Base-by-base conservation (phyloP, 768 basidiomycete genomes). In the Coprinopsis cinerea region DNA sequence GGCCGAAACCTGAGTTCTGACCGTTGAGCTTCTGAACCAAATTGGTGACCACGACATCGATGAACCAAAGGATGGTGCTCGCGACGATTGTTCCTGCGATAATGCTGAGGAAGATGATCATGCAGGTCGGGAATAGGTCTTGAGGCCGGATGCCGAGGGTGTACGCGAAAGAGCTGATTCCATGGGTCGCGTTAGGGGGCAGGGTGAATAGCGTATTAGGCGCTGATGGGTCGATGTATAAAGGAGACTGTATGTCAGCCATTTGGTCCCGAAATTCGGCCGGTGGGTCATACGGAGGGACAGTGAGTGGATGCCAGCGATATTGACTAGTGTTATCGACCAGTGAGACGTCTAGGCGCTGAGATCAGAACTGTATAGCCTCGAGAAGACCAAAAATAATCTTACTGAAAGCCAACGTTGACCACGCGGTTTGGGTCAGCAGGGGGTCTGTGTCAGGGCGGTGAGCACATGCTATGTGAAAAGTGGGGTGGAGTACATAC, bases 391-490 rank as follows among this genome's bases (percentile, higher is more conserved):
- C 14, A 50, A 35, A 48, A 48, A 18, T 42, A 59, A 32, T 11
- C 60, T 64, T 58, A 86, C 87, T 91, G 63, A 83, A 89, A 42
- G 77, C 67, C 45, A 91, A 72, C 11, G 82, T 87, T 14, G 94
- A 80, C 95, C 95, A 98, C 1, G 92, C 83, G 5, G 88, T 85
- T 60, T 90, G 85, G 9, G 85, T 79, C 40, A 96, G 72, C 34
- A 97, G 71, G n/a, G 95, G 94, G 67, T 97, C 93, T 94, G 61
- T 35, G 34, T 53, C 46, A 48, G 37, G 48, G 51, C 9, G 11
- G 36, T 39, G 48, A 39, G 35, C 45, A 44, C 32, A 46, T 56
- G 27, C 44, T 51, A 44, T 46, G 37, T 44, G 49, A 55, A 48
- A 23, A 27, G 17, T 47, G 36, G 41, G 48, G 48, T 49, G 48